Evolutionary conservation across 805 yeast genomes (phyloP), one percentile per base, ranked within the genome.

Genomic region (Brettanomyces anomalus): DNA sequence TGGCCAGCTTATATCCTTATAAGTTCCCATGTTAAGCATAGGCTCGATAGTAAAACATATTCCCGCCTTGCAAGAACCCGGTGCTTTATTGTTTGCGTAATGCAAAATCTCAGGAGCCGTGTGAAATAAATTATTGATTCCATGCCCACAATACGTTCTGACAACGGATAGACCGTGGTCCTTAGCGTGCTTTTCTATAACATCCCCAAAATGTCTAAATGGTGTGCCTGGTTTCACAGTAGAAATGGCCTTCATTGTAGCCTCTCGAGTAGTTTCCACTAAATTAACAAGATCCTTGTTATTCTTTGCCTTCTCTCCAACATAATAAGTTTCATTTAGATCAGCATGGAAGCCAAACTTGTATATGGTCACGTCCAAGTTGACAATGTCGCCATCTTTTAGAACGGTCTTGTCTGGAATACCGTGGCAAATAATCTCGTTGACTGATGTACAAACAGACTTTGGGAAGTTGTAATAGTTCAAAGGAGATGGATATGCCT

Each of bases 1-100:
- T 3, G 98, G 98, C 98, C 98, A 93, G 44, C 79, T 70, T 46
- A 74, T 64, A 62, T 89, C 97, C 56, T 76, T 76, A 67, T 76
- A 82, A 0, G 82, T 67, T 7, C 98, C 98, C 50, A 79, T 68
- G 58, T 86, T 84, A 52, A 93, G 76, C 98, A 93, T 93, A 37
- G 98, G 98, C 66, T 93, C 98, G 45, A 93, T 86, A 18, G 98
- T 93, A 70, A 93, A 93, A 13, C 85, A 87, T 82, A 89, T 85
- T 18, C 98, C 98, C 18, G 96, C 90, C 61, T 86, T 86, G 68
- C 93, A 89, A 37, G 86, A 79, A 46, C 98, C 98, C 38, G 89
- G 72, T 6, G 96, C 85, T 67, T 90, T 90, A 67, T 89, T 93
- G 53, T 79, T 81, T 18, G 93, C 95, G 58, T 93, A 93, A 63